Conservation (phyloP, 345 rosid genomes). For the Moricandia arvensis region DNA sequence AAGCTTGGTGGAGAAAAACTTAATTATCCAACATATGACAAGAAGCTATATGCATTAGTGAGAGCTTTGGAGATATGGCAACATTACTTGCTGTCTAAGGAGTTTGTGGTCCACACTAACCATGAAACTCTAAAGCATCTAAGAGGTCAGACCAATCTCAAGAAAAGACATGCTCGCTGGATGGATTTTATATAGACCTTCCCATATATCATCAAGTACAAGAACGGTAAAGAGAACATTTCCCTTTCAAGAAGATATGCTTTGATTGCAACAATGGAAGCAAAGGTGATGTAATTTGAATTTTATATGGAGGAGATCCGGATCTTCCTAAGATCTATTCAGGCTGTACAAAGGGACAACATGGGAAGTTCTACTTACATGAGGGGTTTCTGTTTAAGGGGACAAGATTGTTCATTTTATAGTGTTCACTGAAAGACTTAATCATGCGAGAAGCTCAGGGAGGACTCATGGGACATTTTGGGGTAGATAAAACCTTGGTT, state of each 20-base stretch:
- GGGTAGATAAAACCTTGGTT: not conserved
- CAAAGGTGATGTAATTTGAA: not conserved
- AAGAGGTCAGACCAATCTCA: not conserved
- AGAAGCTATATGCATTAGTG: not conserved
- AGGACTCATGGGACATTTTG: not conserved
- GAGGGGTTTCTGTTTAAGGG: not conserved
- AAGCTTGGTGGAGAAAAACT: not conserved
- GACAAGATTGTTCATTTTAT: not conserved
- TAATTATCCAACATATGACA: not conserved
- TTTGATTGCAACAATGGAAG: not conserved
- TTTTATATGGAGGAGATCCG: not conserved
- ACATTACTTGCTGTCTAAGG: no score
- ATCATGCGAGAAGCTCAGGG: not conserved
- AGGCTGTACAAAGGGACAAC: not conserved
- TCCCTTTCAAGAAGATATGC: not conserved
- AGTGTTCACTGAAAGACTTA: not conserved
- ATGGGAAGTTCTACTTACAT: not conserved
- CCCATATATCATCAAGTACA: not conserved
- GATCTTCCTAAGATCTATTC: not conserved
- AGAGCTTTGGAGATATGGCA: not conserved
- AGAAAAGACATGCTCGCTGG: not conserved
- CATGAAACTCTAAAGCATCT: not conserved
- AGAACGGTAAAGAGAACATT: not conserved
- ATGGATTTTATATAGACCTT: not conserved
- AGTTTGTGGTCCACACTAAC: no score